These are phyloP conservation scores for Chlorociboria aeruginascens DNA, from an alignment of 495 filamentous ascomycete genomes.

Conservation along the genomic window DNA sequence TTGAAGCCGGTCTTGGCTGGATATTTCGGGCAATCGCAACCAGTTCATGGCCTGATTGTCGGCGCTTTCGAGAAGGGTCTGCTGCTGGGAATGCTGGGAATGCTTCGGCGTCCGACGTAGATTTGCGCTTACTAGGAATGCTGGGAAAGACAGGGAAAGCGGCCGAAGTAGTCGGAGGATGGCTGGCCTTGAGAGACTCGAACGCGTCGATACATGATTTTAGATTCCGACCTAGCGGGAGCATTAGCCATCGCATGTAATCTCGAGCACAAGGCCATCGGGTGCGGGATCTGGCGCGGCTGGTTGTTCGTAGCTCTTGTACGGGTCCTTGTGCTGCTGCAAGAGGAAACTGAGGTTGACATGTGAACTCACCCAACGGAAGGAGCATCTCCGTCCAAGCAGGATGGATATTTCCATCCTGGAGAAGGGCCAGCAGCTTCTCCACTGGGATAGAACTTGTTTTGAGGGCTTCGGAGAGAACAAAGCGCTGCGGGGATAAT, in stretches of 20 bases:
- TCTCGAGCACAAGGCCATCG: neutral
- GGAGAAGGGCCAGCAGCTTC: constrained; percentile 10
- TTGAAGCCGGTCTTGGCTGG: constrained; percentile 13
- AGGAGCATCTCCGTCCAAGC: constrained; percentile 14
- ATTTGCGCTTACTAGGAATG: constrained; percentile 14
- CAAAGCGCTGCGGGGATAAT: constrained; percentile 32
- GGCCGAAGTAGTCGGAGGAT: constrained; percentile 1
- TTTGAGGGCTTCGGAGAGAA: constrained; percentile 44
- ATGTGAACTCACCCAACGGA: constrained; percentile 15
- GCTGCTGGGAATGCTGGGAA: neutral
- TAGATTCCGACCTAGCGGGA: constrained; percentile 9
- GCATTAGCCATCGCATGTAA: neutral
- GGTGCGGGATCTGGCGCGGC: constrained; percentile 5
- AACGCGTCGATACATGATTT: constrained; percentile 14
- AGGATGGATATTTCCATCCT: constrained; percentile 10
- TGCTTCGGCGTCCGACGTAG: constrained; percentile 5
- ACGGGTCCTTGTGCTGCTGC: neutral
- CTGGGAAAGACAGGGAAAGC: neutral
- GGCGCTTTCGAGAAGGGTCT: constrained; percentile 8
- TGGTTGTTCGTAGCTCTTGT: constrained; percentile 14
- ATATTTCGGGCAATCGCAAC: constrained; percentile 4
- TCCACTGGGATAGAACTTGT: constrained; percentile 34
- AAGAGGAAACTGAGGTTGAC: constrained; percentile 3
- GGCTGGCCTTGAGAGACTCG: constrained; percentile 5
- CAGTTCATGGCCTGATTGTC: constrained; percentile 11